phyloP scores from a whole-genome alignment of 345 rosid genomes.

The Erysimum cheiranthoides region DNA sequence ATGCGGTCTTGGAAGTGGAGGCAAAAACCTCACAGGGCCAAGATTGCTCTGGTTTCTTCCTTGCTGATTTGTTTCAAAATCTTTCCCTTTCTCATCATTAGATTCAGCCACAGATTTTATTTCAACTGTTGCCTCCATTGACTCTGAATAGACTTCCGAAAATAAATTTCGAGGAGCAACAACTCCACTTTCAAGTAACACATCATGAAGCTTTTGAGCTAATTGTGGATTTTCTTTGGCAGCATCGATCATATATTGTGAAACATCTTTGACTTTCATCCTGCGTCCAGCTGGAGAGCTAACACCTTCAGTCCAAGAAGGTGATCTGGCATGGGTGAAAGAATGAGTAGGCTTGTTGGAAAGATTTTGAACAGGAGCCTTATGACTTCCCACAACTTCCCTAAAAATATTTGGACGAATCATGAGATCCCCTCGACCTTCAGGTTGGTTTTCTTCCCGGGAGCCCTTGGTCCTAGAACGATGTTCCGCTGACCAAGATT shows the following conservation, averaged over 20 bases:
- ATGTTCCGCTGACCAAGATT: slow-evolving; percentile 60
- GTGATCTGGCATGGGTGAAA: slow-evolving; percentile 71
- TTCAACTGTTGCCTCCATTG: slow-evolving; percentile 56
- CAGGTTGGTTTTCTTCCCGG: slow-evolving; percentile 51
- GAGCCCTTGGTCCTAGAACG: slow-evolving; percentile 51
- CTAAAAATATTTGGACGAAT: slow-evolving; percentile 40
- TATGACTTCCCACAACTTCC: slow-evolving; percentile 42
- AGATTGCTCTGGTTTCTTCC: slow-evolving; percentile 54
- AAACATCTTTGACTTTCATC: slow-evolving; percentile 96
- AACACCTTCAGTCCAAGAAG: slow-evolving; percentile 98
- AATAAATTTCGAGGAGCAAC: slow-evolving; percentile 87
- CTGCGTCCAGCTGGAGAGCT: slow-evolving; percentile 80
- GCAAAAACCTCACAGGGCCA: slow-evolving; percentile 58
- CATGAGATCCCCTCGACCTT: slow-evolving; percentile 48
- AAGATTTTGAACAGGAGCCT: slow-evolving; percentile 45
- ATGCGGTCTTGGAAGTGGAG: slow-evolving; percentile 60
- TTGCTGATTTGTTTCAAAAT: slow-evolving; percentile 43
- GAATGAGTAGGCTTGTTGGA: slow-evolving; percentile 59
- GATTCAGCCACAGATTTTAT: slow-evolving; percentile 50
- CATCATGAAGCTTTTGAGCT: slow-evolving; percentile 92
- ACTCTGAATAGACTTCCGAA: slow-evolving; percentile 65
- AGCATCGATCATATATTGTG: slow-evolving; percentile 92
- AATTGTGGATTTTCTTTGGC: slow-evolving; percentile 93
- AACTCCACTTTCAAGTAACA: slow-evolving; percentile 92
- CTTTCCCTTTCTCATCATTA: slow-evolving; percentile 49